Base-by-base conservation (phyloP, 1,284 basidiomycete genomes). In the Bothia castanella region DNA sequence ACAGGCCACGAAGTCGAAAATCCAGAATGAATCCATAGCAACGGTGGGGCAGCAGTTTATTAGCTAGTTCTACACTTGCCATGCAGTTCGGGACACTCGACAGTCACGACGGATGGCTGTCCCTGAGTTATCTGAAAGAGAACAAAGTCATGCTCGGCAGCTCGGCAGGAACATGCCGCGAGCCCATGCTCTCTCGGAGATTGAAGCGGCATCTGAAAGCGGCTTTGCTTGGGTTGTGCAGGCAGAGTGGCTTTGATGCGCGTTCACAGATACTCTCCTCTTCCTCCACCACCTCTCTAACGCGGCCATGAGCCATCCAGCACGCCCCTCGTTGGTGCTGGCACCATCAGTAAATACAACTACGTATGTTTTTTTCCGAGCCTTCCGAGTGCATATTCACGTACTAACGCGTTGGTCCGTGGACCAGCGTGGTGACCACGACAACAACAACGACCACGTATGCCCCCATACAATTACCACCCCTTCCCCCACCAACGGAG, bases 381-480 rank as follows among this genome's bases (percentile, higher is more conserved):
- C 4, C 42, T 47, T 47, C 32, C 41, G 44, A 13, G 30, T 41
- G 3, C 39, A n/a, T 29, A 7, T 51, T 47, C 51, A 51, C 47
- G 42, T 50, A 54, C 56, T 66, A 58, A 65, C 61, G 68, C 57
- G 64, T 62, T 57, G 46, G 43, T 53, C 54, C 54, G 48, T 61
- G 56, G 25, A 52, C 34, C 63, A 93, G 89, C 58, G 89, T 89
- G 67, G 87, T 85, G 66, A 93, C 84, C 55, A 92, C 85, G 44
- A 93, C 85, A 19, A 92, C 83, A 8, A 92, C 87, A 6, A 90
- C 87, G 2, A 91, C 89, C 2, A 82, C 84, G 19, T 89, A 91
- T 70, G 85, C 87, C 53, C 89, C 89, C 31, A 89, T 92, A 57
- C 82, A 80, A 43, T 67, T 91, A 16, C 88, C 85, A 23, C 71